Conservation (phyloP, 1,139 yeast genomes). For the Komagataea norvegica region DNA sequence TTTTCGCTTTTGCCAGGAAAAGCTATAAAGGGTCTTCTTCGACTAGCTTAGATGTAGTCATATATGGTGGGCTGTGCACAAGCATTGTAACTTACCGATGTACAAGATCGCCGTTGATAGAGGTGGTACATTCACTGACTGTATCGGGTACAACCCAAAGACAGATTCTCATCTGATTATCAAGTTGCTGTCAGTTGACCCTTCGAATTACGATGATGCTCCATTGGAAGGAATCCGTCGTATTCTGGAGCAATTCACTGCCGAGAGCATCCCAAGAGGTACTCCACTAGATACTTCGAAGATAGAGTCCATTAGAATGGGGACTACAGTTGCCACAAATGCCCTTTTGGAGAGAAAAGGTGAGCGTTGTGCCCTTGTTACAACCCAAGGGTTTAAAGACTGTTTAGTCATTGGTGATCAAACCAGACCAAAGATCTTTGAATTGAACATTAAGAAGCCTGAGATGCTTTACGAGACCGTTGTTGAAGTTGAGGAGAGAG, state of each 20-base stretch:
- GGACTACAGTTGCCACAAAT: slow-evolving; percentile 76
- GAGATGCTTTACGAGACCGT: slow-evolving; percentile 59
- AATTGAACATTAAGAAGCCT: slow-evolving; percentile 51
- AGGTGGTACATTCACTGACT: slow-evolving; percentile 90
- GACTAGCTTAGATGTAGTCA: too few species aligned
- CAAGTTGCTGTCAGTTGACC: slow-evolving; percentile 82
- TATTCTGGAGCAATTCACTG: slow-evolving; percentile 56
- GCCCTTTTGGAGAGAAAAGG: slow-evolving; percentile 70
- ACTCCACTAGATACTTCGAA: slow-evolving; percentile 40
- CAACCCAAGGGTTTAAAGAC: slow-evolving; percentile 66
- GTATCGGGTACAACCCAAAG: slow-evolving; percentile 35
- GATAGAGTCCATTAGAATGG: slow-evolving; percentile 63
- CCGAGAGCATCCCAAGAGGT: slow-evolving; percentile 47
- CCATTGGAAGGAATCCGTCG: slow-evolving; percentile 88
- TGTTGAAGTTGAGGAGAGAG: slow-evolving; percentile 67
- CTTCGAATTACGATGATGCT: slow-evolving; percentile 80
- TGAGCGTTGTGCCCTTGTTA: slow-evolving; percentile 55
- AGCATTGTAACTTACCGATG: neutral
- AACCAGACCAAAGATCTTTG: slow-evolving; percentile 56
- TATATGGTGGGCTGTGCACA: too few species aligned
- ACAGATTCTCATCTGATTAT: slow-evolving; percentile 46
- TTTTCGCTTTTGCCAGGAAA: too few species aligned
- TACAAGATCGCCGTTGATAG: slow-evolving; percentile 42
- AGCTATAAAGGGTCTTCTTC: too few species aligned
- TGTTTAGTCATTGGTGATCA: slow-evolving; percentile 66